Base-by-base conservation (phyloP, 768 basidiomycete species). In the Lactifluus hygrophoroides region DNA sequence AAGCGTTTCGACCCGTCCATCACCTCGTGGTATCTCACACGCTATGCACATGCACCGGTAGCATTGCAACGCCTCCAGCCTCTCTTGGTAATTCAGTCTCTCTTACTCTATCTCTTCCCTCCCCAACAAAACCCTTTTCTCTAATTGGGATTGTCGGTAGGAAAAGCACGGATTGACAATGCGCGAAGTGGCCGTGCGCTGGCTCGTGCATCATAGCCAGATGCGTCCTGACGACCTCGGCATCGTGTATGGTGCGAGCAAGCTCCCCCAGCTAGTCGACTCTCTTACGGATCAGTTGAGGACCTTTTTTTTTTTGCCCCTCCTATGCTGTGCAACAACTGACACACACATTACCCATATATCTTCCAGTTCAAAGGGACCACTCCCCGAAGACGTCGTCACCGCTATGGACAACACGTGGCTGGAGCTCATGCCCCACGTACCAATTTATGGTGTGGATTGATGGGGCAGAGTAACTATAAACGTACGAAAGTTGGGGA, bases 161-260 rank as follows among this genome's bases (percentile, higher is more conserved):
- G 68, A 11, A 65, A 68, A 59, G 62, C 51, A 71, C 56, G 57
- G 60, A 19, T 62, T 76, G 19, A 74, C 72, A 2, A 66, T 74
- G 48, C 57, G 71, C 23, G 75, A 76, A 54, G 65, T 70, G n/a
- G 76, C 73, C 3, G 64, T 75, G 3, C 66, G 76, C 32, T 77
- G 76, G 76, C 57, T 72, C 49, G 63, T 68, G 25, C 74, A 77
- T 57, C 76, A 77, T 62, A 75, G 74, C 23, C 60, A 67, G 42
- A 62, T 75, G 60, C 69, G 69, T 52, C 54, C 51, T 3, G 67
- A 67, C 42, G 51, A 65, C 37, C 67, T 67, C n/a, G 69, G 70
- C 42, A 66, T 75, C 61, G 68, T 78, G 57, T 74, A 77, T 57
- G 76, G 75, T 9, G 75, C 73, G 3, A 69, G 68, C 28, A 71